Evolutionary conservation across 2,329 filamentous ascomycete genomes (phyloP), one percentile per base, ranked within the genome.

Genomic region (Rutstroemia sydowiana): DNA sequence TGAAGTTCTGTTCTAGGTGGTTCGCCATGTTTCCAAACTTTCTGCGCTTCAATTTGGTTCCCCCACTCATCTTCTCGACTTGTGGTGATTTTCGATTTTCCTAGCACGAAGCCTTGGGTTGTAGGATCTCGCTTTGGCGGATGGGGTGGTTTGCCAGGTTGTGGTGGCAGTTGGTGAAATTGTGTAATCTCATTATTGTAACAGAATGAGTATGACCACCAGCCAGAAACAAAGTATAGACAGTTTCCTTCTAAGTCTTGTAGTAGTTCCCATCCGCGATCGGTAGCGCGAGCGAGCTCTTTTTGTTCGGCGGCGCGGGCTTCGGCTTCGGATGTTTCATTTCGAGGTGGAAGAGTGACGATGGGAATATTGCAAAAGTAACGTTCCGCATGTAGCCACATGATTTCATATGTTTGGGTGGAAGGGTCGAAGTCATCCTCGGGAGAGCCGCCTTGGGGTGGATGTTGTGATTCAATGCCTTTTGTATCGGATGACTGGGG

Each of bases 181-280:
- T 88, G 85, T 65, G 79, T 84, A 52, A 88, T 78, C 58, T 85
- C 76, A 40, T 79, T 72, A 63, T 82, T 82, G 69, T 87, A 86
- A 69, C 85, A 88, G 66, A 87, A 88, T 31, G 79, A 80, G 65
- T 88, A 88, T 51, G 80, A 84, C 85, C 85, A 88, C 84, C 84
- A 88, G 2, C 84, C 84, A 11, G 78, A 81, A 21, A 84, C 72
- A 66, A 82, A 87, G 66, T 86, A 88, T 59, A 88, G 75, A 68
- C 85, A 88, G 48, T 77, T 77, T 1, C 78, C 83, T 55, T 85
- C 76, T 75, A 88, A 79, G 46, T 79, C 82, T 55, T 78, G 73
- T 8, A 88, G 70, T 30, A 88, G 70, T 65, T 88, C 82, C 71
- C 83, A 79, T 0, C 84, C 85, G 21, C 82, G 76, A 53, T 82